Percentiles rank a stretch among this genome's conserved stretches.
These are phyloP conservation scores for Paraconiothyrium sp. DNA, from an alignment of 2,329 filamentous ascomycete species.

Conservation along the genomic window DNA sequence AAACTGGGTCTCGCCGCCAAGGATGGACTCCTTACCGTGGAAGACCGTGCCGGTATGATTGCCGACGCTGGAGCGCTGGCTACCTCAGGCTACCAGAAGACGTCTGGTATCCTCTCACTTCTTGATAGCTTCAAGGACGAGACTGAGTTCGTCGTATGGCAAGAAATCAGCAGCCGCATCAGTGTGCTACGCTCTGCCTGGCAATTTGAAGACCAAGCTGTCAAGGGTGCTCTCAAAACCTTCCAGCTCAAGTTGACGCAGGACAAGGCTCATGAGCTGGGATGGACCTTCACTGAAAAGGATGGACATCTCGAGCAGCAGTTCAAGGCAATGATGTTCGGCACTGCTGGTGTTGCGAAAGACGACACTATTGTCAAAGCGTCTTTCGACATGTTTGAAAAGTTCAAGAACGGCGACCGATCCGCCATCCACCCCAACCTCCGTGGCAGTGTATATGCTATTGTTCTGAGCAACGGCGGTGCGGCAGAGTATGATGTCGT, in stretches of 20 bases:
- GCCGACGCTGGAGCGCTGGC: conserved; percentile 91
- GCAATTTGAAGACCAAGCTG: conserved; percentile 82
- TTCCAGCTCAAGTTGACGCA: conserved; percentile 84
- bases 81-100: conserved; percentile 91
- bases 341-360: conserved; percentile 79
- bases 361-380: conserved; percentile 81
- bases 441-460: conserved; percentile 83
- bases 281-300: conserved; percentile 84
- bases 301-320: conserved; percentile 93
- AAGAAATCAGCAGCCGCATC: conserved; percentile 84
- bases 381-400: conserved; percentile 88
- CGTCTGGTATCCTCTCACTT: conserved; percentile 85
- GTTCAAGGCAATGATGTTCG: conserved; percentile 93
- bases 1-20: conserved; percentile 91
- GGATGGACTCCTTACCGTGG: conserved; percentile 79
- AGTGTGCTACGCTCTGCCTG: conserved; percentile 83
- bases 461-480: conserved; percentile 84
- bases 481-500: conserved; percentile 86
- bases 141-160: conserved; percentile 92
- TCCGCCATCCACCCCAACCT: conserved; percentile 91
- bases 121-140: conserved; percentile 85
- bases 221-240: conserved; percentile 78
- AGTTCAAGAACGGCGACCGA: conserved; percentile 81
- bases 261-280: conserved; percentile 83
- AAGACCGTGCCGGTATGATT: conserved; percentile 92